Evolutionary conservation across 73 alveolate genomes (phyloP), one percentile per base, ranked within the genome.

Genomic region (Paramecium pentaurelia): DNA sequence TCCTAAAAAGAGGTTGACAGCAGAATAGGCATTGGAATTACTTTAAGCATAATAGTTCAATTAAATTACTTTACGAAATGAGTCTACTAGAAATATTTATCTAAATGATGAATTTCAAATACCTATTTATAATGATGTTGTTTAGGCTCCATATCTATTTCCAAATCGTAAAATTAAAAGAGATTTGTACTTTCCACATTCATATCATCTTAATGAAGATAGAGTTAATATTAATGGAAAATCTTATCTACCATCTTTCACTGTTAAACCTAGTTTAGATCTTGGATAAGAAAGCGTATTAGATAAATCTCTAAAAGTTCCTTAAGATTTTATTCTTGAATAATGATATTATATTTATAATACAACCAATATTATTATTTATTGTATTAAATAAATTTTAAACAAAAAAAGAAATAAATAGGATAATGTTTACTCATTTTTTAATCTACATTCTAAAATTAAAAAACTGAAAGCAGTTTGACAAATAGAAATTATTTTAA

Each of bases 191-290:
- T 80, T 32, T 18, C 28, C n/a, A 6, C 60, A 73, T 44, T 73
- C 60, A 32, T 73, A 73, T 64, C 84, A 64, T 28, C 28, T 64
- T 16, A 64, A 64, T 64, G 84, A 64, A 28, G 84, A 64, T 64
- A 9, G 84, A 32, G 1, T 54, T 5, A 18, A 54, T 54, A n/a
- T 18, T 6, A 36, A 22, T 16, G 58, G 28, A 22, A 75, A 75
- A 38, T 36, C 88, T 3, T 75, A 75, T 34, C 22, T 75, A 38
- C 88, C 88, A 36, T 75, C 88, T 8, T 75, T 75, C 20, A 75
- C 42, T 8, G n/a, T 18, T 4, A 75, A 42, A 8, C 54, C 11
- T 5, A 54, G 70, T 25, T 54, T 54, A 4, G 70, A 54, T 16
- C 5, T n/a, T 18, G 70, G 70, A 54, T 16, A 18, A n/a, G 25